Percentiles rank a stretch among this genome's conserved stretches.
Evolutionary conservation across 2,329 filamentous ascomycete species (phyloP).

Genomic region (Scedosporium boydii): DNA sequence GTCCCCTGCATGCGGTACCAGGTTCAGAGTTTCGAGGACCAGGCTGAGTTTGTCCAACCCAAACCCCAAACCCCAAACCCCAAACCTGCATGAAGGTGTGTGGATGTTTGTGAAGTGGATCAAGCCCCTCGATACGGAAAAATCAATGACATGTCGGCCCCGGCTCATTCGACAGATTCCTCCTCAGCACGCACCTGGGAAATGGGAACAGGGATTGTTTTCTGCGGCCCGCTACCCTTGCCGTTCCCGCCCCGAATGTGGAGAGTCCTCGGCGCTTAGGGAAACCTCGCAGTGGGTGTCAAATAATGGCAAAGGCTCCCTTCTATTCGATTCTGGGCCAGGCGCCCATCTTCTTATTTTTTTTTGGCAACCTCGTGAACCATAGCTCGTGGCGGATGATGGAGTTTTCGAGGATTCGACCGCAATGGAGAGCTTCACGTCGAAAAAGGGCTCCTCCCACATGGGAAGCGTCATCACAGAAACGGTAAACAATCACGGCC

Average conservation of each 20-base stretch:
- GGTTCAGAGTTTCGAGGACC: background rate
- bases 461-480: background rate
- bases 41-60: background rate
- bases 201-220: too few relatives aligned
- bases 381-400: background rate
- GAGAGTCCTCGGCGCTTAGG: too few relatives aligned
- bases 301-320: too few relatives aligned
- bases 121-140: too few relatives aligned
- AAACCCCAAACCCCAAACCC: too few relatives aligned
- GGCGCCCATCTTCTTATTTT: background rate
- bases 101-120: background rate
- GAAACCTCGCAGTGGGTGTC: too few relatives aligned
- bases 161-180: background rate
- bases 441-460: background rate
- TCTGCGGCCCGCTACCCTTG: background rate
- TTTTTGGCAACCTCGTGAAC: background rate
- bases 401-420: background rate
- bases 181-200: too few relatives aligned
- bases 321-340: too few relatives aligned
- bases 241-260: background rate
- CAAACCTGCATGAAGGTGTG: background rate
- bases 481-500: background rate
- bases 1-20: background rate
- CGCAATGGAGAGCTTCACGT: background rate
- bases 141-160: background rate